Percentiles rank a stretch among this genome's conserved stretches.
Conservation (phyloP, 257 asterid genomes). For the Catharanthus roseus region DNA sequence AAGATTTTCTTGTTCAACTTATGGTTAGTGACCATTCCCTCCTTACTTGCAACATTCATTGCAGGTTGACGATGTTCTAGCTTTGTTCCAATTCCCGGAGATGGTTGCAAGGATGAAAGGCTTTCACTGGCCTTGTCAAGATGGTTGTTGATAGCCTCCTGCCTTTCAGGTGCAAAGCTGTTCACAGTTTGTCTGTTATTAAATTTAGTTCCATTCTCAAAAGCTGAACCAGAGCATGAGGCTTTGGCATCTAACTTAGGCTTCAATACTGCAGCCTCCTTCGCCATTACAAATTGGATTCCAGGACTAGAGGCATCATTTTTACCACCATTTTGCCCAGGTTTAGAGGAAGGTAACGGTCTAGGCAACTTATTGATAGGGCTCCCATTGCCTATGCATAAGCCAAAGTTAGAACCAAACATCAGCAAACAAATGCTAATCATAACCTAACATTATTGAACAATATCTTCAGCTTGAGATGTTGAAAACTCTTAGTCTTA, state of each 20-base stretch:
- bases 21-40: conserved; percentile 10
- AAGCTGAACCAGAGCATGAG: conserved; percentile 27
- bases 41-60: conserved; percentile 8
- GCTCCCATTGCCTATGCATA: conserved; percentile 31
- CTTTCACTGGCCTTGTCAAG: conserved; percentile 18
- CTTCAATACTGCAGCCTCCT: conserved; percentile 11
- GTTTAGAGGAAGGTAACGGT: conserved; percentile 29
- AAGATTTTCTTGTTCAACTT: conserved; percentile 11
- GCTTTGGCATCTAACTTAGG: conserved; percentile 22
- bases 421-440: conserved; percentile 23
- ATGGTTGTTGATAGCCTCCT: conserved; percentile 14
- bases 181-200: conserved; percentile 20
- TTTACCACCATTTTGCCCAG: conserved; percentile 28
- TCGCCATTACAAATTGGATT: conserved; percentile 19
- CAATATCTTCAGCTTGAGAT: not conserved
- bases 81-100: conserved; percentile 18
- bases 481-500: not conserved
- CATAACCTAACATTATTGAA: conserved; percentile 6
- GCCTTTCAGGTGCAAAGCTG: conserved; percentile 19
- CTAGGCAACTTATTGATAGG: conserved; percentile 24
- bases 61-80: conserved; percentile 29
- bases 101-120: conserved; percentile 19
- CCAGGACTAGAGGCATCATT: conserved; percentile 20
- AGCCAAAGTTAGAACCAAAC: not conserved
- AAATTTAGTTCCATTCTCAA: conserved; percentile 22